Base-by-base conservation (phyloP, 805 yeast species). In the Tetrapisispora nanseiensis region DNA sequence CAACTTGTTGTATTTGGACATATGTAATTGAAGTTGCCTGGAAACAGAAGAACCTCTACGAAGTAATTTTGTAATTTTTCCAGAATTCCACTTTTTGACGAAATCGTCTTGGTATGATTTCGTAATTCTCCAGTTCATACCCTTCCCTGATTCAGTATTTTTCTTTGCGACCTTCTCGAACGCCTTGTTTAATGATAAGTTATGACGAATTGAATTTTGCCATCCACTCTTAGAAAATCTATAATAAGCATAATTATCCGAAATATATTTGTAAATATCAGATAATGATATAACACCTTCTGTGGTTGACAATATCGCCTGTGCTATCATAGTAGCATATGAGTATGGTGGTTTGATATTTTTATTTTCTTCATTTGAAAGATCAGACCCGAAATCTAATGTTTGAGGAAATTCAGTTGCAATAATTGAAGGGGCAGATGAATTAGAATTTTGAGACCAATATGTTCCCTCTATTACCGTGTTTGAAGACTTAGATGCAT, bases 121-220 rank as follows among this genome's bases (percentile, higher is more conserved):
- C 46, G 86, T 78, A 44, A 92, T 89, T 66, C 86, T 94, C 98
- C 98, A 92, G 63, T 87, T 87, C 92, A 90, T 89, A 47, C 97
- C 97, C 62, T 90, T 92, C n/a, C 97, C 97, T 0, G 96, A 95
- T 64, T 89, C 95, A 58, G 85, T 80, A 20, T 92, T 85, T 57
- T 82, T 76, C 54, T 97, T 74, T 27, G 97, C 95, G 20, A 90
- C 96, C 64, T 92, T 92, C 55, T 89, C 97, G 65, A 92, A 92
- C 18, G 97, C 97, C 66, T 87, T 86, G 66, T 92, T 90, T 45
- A 90, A 69, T 2, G 97, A 87, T 44, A 92, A 68, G 60, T 92
- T 92, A 65, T 92, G 98, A 52, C 98, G 79, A 50, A 92, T 87
- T 3, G 96, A 86, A 66, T 92, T 92, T 65, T 92, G 97, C 99